A percentile compares a stretch with the other conserved stretches of the same genome.
Evolutionary conservation across 1,139 yeast genomes (phyloP).

Genomic region (Suhomyces ambrosiae): DNA sequence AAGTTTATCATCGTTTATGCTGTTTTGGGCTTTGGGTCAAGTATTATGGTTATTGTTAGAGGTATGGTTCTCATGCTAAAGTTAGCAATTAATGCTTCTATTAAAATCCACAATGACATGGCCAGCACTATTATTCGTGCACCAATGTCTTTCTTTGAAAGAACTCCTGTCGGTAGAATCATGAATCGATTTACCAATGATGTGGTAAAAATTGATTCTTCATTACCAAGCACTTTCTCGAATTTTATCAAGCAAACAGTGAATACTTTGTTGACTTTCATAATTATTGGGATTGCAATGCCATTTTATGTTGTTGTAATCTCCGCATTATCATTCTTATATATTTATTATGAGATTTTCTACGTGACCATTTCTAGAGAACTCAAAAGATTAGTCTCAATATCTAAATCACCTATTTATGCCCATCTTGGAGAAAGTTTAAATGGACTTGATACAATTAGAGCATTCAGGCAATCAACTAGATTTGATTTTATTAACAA

Average conservation of each 20-base stretch:
- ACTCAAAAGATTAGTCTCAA: slow-evolving; percentile 45
- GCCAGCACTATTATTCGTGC: slow-evolving; percentile 26
- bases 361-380: slow-evolving; percentile 59
- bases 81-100: slow-evolving; percentile 28
- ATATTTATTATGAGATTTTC: slow-evolving; percentile 54
- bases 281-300: slow-evolving; percentile 52
- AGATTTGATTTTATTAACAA: slow-evolving; percentile 59
- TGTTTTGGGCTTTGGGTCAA: slow-evolving; percentile 25
- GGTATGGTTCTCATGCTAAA: slow-evolving; percentile 21
- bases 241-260: slow-evolving; percentile 44
- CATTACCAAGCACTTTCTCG: slow-evolving; percentile 48
- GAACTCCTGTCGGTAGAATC: slow-evolving; percentile 35
- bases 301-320: slow-evolving; percentile 53
- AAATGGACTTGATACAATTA: slow-evolving; percentile 60
- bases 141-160: slow-evolving; percentile 36
- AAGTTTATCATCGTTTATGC: slow-evolving; percentile 34
- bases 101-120: slow-evolving; percentile 29
- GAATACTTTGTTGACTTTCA: slow-evolving; percentile 50
- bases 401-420: slow-evolving; percentile 56
- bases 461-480: slow-evolving; percentile 54
- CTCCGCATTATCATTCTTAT: slow-evolving; percentile 42
- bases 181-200: slow-evolving; percentile 66
- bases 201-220: slow-evolving; percentile 60
- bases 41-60: slow-evolving; percentile 24
- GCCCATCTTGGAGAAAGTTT: slow-evolving; percentile 66